Evolutionary conservation across 2,329 filamentous ascomycete genomes (phyloP).

Genomic region (Byssothecium circinans): DNA sequence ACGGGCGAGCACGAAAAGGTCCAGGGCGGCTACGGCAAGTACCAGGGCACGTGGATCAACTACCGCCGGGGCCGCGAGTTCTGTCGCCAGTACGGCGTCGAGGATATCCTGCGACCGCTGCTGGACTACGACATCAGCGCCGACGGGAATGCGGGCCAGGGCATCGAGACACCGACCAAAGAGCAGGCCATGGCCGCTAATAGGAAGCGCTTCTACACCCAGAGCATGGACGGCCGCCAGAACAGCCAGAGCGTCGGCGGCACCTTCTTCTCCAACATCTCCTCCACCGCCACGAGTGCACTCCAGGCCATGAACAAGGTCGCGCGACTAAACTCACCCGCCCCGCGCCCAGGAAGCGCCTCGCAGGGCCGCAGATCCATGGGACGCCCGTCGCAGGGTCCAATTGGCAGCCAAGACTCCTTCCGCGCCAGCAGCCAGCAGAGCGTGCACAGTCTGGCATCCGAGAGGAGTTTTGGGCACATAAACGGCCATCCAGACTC

Average conservation of each 20-base stretch:
- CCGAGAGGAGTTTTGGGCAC: constrained; percentile 70
- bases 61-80: constrained; percentile 91
- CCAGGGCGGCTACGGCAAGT: constrained; percentile 97
- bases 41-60: constrained; percentile 98
- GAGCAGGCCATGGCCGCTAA: constrained; percentile 96
- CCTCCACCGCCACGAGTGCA: constrained; percentile 85
- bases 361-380: constrained; percentile 69
- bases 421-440: constrained; percentile 78
- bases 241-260: constrained; percentile 67
- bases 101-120: constrained; percentile 73
- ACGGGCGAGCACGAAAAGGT: constrained; percentile 98
- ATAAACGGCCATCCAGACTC: constrained; percentile 59
- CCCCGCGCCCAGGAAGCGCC: constrained; percentile 64
- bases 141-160: constrained; percentile 70
- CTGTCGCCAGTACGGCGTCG: constrained; percentile 76
- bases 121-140: constrained; percentile 80
- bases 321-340: constrained; percentile 86
- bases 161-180: constrained; percentile 93
- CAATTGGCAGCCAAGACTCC: constrained; percentile 64
- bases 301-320: constrained; percentile 93
- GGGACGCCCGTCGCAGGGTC: constrained; percentile 70
- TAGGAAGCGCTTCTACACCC: constrained; percentile 87
- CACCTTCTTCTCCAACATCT: constrained; percentile 97
- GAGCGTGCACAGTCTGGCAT: constrained; percentile 68
- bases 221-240: constrained; percentile 67